Evolutionary conservation across 2,329 filamentous ascomycete genomes (phyloP), one percentile per base, ranked within the genome.

Genomic region (Cordyceps cateniannulata): DNA sequence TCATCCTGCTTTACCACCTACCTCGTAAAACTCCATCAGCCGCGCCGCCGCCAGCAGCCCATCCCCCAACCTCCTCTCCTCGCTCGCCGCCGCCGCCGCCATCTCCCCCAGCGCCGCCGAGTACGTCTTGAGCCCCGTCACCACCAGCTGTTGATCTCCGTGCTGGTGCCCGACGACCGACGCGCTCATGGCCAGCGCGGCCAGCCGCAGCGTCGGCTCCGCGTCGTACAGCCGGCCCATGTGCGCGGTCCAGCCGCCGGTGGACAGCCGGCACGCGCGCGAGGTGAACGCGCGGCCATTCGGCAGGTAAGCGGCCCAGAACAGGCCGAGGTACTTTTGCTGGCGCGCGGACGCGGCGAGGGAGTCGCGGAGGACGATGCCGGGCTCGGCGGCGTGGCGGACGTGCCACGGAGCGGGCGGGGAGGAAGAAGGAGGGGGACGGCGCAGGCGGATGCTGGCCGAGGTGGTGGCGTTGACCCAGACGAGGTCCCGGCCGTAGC

Each of bases 291-390:
- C 38, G 1, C 58, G 38, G 3, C 58, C 58, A n/a, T 60, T 60
- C 18, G 58, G 58, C 29, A 60, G 42, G 40, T 60, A 60, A 5
- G 58, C 58, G 16, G 58, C 54, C 58, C 58, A 60, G 50, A 60
- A 60, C 38, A 54, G 8, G 42, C 58, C 58, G 6, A 60, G 58
- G 24, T 60, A 60, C 29, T 60, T 60, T 44, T 52, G 49, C 40
- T 60, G 49, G 10, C 58, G 58, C 16, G 58, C 58, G 4, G 58
- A 48, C 18, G 29, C 35, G 5, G 58, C 50, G n/a, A 60, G 50
- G 3, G 49, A 54, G 4, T 60, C 58, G 3, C 50, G n/a, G 12
- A 60, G 58, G 18, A 54, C 40, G 6, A 54, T 24, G 7, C 42
- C 50, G 10, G 50, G 27, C 29, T 54, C 38, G 10, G 35, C 42